Base-by-base conservation (phyloP, 2,329 filamentous ascomycete genomes). In the Paraconiothyrium brasiliense region DNA sequence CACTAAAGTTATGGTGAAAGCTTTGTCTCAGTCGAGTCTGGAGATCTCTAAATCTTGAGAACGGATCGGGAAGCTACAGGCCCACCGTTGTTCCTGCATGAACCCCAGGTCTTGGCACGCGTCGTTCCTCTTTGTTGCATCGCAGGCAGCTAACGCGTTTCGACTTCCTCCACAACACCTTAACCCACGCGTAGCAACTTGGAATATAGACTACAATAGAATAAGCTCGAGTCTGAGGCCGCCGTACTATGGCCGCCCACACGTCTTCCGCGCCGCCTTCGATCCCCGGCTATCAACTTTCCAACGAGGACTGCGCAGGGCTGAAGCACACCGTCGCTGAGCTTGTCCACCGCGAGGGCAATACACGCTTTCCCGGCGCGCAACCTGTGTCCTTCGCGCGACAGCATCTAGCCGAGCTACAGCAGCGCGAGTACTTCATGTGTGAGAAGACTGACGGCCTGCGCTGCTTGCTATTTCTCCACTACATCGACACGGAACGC, bases 361-460 rank as follows among this genome's bases (percentile, higher is more conserved):
- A 87, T 67, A 81, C 82, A 27, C 85, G 68, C 30, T 99, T 99
- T 70, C 94, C 95, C 0, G 95, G 89, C 72, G 94, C 95, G 55
- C 95, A 99, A 79, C 95, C 95, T 14, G 94, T 99, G 67, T 97
- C 92, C 74, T 99, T 99, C 77, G 85, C 92, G 58, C 85, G 90
- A 60, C 85, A 87, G 70, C 95, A 99, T 78, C 80, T 98, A 10
- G 82, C 89, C n/a, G 93, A 96, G 81, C 86, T 99, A 39, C 88
- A 90, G 64, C 85, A 85, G 61, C 85, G 91, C 74, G 95, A 98
- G 80, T 99, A 98, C 83, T 99, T 94, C 77, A 91, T 99, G 67
- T 97, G 94, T 84, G 95, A 99, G 81, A 99, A 99, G 83, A 97
- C 94, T 0, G 95, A 99, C 76, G 95, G 95, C 58, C 92, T 98